Conservation (phyloP, 495 filamentous ascomycete species). For the Podospora anserina region DNA sequence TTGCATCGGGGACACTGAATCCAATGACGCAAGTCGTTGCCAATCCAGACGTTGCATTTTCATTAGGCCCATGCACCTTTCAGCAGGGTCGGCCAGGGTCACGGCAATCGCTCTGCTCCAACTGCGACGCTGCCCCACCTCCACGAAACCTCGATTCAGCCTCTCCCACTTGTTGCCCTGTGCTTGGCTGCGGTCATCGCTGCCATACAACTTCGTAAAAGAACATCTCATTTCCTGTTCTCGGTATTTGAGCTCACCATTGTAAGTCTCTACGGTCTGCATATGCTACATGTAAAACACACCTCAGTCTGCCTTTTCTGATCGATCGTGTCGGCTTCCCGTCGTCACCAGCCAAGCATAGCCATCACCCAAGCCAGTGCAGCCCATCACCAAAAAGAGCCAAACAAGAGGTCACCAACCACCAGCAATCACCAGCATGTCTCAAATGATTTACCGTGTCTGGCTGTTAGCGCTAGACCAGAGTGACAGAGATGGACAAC, state of each 20-base stretch:
- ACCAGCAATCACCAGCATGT: background rate
- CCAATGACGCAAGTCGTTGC: conserved; percentile 8
- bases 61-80: background rate
- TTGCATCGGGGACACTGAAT: background rate
- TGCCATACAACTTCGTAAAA: background rate
- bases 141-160: background rate
- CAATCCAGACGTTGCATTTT: background rate
- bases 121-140: background rate
- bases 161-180: background rate
- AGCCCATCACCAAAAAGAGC: background rate
- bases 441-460: background rate
- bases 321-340: background rate
- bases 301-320: background rate
- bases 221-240: background rate
- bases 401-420: conserved; percentile 6
- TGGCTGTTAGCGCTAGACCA: background rate
- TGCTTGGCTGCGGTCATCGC: background rate
- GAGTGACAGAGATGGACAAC: background rate
- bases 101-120: background rate
- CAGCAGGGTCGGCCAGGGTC: conserved; percentile 8
- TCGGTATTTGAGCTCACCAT: background rate
- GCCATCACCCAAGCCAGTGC: background rate
- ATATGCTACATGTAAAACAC: too few relatives aligned
- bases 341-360: background rate
- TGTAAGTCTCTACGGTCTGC: too few relatives aligned